Percentiles rank a stretch among this genome's conserved stretches.
These are phyloP conservation scores for Neoarthrinium moseri DNA, from an alignment of 2,329 filamentous ascomycete genomes.

Conservation along the genomic window DNA sequence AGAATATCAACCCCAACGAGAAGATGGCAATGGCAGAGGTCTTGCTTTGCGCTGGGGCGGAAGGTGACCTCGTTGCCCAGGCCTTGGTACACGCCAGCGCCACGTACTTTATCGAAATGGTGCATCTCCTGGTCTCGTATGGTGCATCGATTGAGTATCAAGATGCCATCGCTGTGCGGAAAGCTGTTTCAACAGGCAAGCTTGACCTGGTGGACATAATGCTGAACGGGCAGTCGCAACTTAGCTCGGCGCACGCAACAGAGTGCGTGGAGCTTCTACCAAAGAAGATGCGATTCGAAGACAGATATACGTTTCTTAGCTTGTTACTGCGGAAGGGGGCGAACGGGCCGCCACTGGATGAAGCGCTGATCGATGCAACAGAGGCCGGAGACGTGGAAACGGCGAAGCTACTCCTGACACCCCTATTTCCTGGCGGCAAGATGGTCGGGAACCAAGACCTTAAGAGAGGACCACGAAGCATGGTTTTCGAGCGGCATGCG, in stretches of 20 bases:
- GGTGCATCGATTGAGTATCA: constrained; percentile 56
- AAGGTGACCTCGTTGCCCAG: constrained; percentile 46
- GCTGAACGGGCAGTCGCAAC: constrained; percentile 39
- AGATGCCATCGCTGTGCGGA: constrained; percentile 47
- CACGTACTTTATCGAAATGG: constrained; percentile 53
- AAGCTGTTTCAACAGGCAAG: constrained; percentile 45
- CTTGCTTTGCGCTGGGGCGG: constrained; percentile 56
- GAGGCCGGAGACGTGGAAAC: constrained; percentile 47
- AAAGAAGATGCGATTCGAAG: constrained; percentile 42
- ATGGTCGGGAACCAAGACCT: constrained; percentile 23
- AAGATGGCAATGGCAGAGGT: constrained; percentile 54
- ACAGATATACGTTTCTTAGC: constrained; percentile 42
- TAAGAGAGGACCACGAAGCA: constrained; percentile 25
- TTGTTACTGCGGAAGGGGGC: constrained; percentile 52
- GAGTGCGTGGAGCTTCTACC: constrained; percentile 49
- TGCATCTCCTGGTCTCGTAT: constrained; percentile 49
- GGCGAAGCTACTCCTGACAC: constrained; percentile 47
- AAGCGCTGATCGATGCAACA: constrained; percentile 49
- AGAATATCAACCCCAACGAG: constrained; percentile 44
- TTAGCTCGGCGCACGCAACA: constrained; percentile 46
- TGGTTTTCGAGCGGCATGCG: constrained; percentile 42
- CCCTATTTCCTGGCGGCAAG: constrained; percentile 40
- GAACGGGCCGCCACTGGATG: constrained; percentile 41
- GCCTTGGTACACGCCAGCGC: constrained; percentile 49
- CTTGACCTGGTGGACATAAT: constrained; percentile 46